Conservation (phyloP, 140 eudicot genomes). For the Stevia rebaudiana region DNA sequence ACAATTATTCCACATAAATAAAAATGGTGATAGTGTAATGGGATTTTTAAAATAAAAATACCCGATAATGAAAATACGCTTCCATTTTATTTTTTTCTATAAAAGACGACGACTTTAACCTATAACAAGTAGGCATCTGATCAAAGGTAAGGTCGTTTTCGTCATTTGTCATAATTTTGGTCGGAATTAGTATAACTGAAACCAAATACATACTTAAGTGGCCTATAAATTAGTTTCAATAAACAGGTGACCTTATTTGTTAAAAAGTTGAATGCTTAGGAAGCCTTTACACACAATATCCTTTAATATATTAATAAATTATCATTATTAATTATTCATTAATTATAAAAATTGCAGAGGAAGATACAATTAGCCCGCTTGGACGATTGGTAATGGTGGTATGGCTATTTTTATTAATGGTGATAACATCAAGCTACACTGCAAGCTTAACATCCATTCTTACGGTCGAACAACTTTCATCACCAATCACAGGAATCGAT, state of each 20-base stretch:
- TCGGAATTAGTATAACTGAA: neutral
- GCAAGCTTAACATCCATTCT: conserved; percentile 73
- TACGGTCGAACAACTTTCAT: conserved; percentile 64
- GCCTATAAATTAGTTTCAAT: neutral
- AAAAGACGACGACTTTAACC: neutral
- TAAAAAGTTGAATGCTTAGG: neutral
- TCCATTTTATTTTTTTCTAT: neutral
- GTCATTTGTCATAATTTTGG: neutral
- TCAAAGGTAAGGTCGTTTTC: neutral
- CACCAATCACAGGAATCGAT: conserved; percentile 62
- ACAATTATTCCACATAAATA: conserved; percentile 61
- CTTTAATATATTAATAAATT: neutral
- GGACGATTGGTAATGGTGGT: conserved; percentile 64
- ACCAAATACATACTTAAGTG: neutral
- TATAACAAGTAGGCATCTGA: neutral
- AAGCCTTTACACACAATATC: neutral
- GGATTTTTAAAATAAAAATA: conserved; percentile 43
- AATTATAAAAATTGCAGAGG: conserved; percentile 42
- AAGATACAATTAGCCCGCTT: conserved; percentile 65
- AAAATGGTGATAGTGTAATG: conserved; percentile 47
- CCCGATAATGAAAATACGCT: neutral
- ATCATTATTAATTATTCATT: neutral
- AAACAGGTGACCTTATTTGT: neutral
- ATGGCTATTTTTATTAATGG: conserved; percentile 68
- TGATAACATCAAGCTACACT: conserved; percentile 66